phyloP scores from a whole-genome alignment of 2,329 filamentous ascomycete species.

The Fusarium globosum region DNA sequence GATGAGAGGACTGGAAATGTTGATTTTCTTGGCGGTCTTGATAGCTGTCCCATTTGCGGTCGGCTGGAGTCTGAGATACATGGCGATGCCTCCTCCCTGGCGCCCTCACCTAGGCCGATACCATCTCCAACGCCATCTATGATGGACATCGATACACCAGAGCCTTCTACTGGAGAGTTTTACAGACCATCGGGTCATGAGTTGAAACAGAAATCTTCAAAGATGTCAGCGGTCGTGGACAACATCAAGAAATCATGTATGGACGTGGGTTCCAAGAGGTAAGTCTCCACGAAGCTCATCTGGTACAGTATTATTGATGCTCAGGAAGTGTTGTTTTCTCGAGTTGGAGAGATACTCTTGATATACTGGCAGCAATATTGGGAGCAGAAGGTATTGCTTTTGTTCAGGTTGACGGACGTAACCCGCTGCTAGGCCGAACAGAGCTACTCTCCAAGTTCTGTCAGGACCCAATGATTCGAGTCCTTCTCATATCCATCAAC shows the following conservation, averaged over 20 bases:
- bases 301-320: fast-evolving
- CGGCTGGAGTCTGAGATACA: fast-evolving
- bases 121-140: fast-evolving
- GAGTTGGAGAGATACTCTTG: not conserved
- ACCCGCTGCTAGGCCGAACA: not conserved
- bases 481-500: constrained; percentile 19
- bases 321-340: not conserved
- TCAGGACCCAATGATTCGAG: not conserved
- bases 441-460: not conserved
- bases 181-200: fast-evolving
- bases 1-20: fast-evolving
- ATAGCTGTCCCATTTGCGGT: not conserved
- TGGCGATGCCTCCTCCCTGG: fast-evolving
- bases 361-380: not conserved
- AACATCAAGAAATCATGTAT: not conserved
- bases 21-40: not conserved
- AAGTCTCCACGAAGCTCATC: fast-evolving
- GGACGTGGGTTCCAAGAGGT: not conserved
- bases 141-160: not conserved
- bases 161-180: fast-evolving
- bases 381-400: not conserved
- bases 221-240: not conserved
- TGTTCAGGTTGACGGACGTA: not conserved
- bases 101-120: fast-evolving
- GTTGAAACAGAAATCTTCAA: not conserved